These are phyloP conservation scores for Pythium aphanidermatum DNA, from an alignment of 352 stramenopile genomes.

Conservation along the genomic window DNA sequence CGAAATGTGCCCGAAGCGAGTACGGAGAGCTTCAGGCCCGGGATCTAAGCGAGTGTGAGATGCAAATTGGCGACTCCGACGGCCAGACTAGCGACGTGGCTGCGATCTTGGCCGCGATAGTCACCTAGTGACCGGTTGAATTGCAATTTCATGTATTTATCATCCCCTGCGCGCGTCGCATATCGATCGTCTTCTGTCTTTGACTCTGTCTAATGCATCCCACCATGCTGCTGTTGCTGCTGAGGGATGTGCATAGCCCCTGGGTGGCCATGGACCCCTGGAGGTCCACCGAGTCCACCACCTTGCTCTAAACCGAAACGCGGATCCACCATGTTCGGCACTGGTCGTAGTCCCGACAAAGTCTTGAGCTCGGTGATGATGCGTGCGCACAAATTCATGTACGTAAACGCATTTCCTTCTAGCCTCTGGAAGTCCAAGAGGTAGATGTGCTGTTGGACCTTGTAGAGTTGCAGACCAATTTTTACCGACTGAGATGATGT, in stretches of 20 bases:
- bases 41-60: slow-evolving; percentile 19
- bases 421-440: slow-evolving; percentile 97
- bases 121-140: not conserved
- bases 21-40: slow-evolving; percentile 9
- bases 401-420: slow-evolving; percentile 97
- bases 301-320: slow-evolving; percentile 41
- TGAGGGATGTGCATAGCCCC: slow-evolving; percentile 37
- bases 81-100: slow-evolving; percentile 3
- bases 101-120: not conserved
- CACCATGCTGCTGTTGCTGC: slow-evolving; percentile 1
- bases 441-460: slow-evolving; percentile 98
- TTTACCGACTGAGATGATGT: slow-evolving; percentile 85
- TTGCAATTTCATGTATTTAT: too few relatives aligned
- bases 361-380: slow-evolving; percentile 99
- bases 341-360: slow-evolving; percentile 71
- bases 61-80: slow-evolving; percentile 14
- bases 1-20: slow-evolving; percentile 28
- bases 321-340: slow-evolving; percentile 40
- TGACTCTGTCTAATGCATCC: slow-evolving; percentile 2
- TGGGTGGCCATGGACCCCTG: slow-evolving; percentile 23
- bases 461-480: slow-evolving; percentile 96
- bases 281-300: slow-evolving; percentile 18
- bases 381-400: slow-evolving; percentile 98
- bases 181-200: too few relatives aligned
- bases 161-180: too few relatives aligned